Percentiles rank a stretch among this genome's conserved stretches.
These are phyloP conservation scores for Fragilaria radians DNA, from an alignment of 108 stramenopile genomes.

Conservation along the genomic window DNA sequence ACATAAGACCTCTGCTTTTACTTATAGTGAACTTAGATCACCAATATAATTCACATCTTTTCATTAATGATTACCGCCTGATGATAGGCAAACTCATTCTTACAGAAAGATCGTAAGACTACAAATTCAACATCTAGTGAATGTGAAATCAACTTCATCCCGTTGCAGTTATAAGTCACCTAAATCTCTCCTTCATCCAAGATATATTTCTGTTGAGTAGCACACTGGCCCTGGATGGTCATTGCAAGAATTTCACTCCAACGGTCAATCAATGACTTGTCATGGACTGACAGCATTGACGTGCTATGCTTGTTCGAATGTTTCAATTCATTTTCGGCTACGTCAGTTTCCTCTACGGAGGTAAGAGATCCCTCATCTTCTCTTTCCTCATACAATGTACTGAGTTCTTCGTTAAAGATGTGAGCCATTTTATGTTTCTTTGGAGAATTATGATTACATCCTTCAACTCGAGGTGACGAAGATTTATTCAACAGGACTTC, in stretches of 20 bases:
- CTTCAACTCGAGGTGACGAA: neutral
- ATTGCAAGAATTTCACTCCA: neutral
- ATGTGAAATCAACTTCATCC: too few relatives aligned
- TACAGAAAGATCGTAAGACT: too few relatives aligned
- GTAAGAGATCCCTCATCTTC: neutral
- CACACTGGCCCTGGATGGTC: neutral
- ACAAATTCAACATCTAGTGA: too few relatives aligned
- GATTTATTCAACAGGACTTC: neutral
- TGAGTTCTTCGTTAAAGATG: neutral
- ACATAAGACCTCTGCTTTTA: too few relatives aligned
- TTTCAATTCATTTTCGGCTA: neutral
- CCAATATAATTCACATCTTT: too few relatives aligned
- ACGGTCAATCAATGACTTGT: neutral
- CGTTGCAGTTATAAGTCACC: too few relatives aligned
- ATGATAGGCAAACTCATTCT: too few relatives aligned
- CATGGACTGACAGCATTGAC: neutral
- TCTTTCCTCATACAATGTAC: neutral
- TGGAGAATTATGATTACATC: neutral
- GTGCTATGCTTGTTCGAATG: too few relatives aligned
- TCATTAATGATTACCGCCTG: too few relatives aligned
- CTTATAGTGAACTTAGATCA: too few relatives aligned
- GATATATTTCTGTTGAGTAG: neutral
- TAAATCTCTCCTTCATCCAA: neutral
- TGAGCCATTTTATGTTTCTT: neutral
- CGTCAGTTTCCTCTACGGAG: neutral